Base-by-base conservation (phyloP, 495 filamentous ascomycete species). In the Penicillium diatomitis region DNA sequence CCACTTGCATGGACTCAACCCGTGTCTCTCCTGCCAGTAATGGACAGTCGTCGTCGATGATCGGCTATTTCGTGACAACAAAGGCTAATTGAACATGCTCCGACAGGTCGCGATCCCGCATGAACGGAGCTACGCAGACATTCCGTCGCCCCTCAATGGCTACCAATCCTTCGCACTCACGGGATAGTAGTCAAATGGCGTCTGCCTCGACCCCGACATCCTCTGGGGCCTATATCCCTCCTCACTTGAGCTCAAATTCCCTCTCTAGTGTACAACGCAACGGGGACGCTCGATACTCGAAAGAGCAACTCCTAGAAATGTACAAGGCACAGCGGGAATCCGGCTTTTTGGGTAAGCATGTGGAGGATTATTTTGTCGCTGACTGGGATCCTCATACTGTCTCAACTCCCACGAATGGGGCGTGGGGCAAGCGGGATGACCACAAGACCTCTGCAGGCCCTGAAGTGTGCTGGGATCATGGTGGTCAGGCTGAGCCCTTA, bases 381-480 rank as follows among this genome's bases (percentile, higher is more conserved):
- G 79, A 79, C 55, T 95, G 87, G 88, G 82, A 85, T 52, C 88
- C 89, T 10, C 78, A 77, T 42, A 70, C 78, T 30, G 66, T 76
- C 30, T 85, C 86, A 59, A 78, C 85, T 29, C 58, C 67, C 44
- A 69, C 72, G 43, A 74, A 81, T 51, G 77, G 82, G 8, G 74
- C 79, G 33, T 96, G 90, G 89, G 87, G 85, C 33, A 87, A 85
- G 64, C 75, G 77, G 55, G 78, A 83, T 44, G 87, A 95, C 35
- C 67, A 71, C 20, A 78, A 79, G 51, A 82, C 84, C 50, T 72
- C 80, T 47, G 66, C 73, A 60, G 89, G 82, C 40, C 85, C 82
- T 2, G 87, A 90, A 51, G 73, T 90, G 41, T 97, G 94, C 61
- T 98, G 94, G 92, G 91, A 96, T 58, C 67, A 78, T 46, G 76